Evolutionary conservation across 352 stramenopile species (phyloP), one percentile per base, ranked within the genome.

Genomic region (Aphanomyces stellatus): DNA sequence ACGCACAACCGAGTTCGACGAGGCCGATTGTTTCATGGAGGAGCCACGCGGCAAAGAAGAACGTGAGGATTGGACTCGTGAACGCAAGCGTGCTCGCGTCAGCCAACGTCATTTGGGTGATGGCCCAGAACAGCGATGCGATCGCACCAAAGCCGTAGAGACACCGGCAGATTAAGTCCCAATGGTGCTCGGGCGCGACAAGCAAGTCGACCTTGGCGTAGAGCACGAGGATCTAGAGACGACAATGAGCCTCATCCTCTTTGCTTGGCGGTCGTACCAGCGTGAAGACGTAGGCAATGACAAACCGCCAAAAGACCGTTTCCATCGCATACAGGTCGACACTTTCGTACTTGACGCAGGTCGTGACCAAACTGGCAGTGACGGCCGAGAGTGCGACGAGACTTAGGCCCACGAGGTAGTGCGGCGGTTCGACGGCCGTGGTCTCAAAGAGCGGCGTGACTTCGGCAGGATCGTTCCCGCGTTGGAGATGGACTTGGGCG

Each of bases 1-100:
- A 34, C 10, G 77, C 79, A 17, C 62, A 79, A 11, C 11, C 53
- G 41, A 82, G 64, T 27, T 67, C 74, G 28, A 80, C 62, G 11
- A 51, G 3, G 3, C 73, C 69, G 6, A 83, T 74, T 19, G 72
- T 78, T 49, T 87, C 78, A 1, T 76, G 68, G 22, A 43, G 55
- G 31, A 64, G n/a, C 33, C 35, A 46, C n/a, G 37, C 55, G 4
- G 33, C 55, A 46, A 89, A 68, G 31, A 79, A 74, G 56, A 84
- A 88, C 0, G 72, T 85, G 37, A 87, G 72, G 35, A 91, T 62
- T 8, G 83, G 83, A 34, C 78, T 89, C 34, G 25, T 57, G 49
- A 30, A 22, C 17, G 49, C 49, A 34, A 57, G 30, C 10, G 49
- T 57, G 49, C 22, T 57, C 30, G 49, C 49, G 27, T 57, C 49